phyloP scores from a whole-genome alignment of 768 basidiomycete genomes.

The Naganishia vishniacii region DNA sequence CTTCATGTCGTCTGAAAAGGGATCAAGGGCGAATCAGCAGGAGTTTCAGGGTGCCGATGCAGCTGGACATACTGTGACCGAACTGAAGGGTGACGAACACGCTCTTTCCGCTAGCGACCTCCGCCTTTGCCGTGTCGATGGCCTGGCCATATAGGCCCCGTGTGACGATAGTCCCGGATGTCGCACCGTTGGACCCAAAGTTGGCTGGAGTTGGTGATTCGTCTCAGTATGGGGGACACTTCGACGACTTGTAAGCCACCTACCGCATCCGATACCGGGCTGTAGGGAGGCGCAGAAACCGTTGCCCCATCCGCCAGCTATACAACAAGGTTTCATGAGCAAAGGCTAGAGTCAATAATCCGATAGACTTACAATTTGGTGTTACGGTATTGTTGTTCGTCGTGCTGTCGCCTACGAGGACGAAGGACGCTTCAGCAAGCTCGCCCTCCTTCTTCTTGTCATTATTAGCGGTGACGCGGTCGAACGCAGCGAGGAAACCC shows the following conservation, averaged over 20 bases:
- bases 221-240: not conserved
- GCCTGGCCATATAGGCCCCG: conserved; percentile 9
- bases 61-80: conserved; percentile 21
- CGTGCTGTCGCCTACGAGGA: conserved; percentile 24
- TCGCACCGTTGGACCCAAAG: conserved; percentile 23
- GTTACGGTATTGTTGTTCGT: conserved; percentile 23
- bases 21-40: not conserved
- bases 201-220: not conserved
- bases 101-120: conserved; percentile 12
- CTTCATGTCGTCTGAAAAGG: conserved; percentile 20
- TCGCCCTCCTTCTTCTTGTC: conserved; percentile 20
- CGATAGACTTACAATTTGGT: conserved; percentile 19
- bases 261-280: conserved; percentile 10
- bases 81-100: conserved; percentile 26
- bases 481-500: conserved; percentile 1
- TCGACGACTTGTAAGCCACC: not conserved
- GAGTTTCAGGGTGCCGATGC: not conserved
- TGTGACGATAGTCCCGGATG: conserved; percentile 22
- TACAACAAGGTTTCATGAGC: not conserved
- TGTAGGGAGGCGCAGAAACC: conserved; percentile 22
- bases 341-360: not conserved
- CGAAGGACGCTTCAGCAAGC: conserved; percentile 12
- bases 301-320: conserved; percentile 26
- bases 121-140: not conserved
- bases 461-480: conserved; percentile 1